Base-by-base conservation (phyloP, 495 filamentous ascomycete genomes). In the Aspergillus conjunctus region DNA sequence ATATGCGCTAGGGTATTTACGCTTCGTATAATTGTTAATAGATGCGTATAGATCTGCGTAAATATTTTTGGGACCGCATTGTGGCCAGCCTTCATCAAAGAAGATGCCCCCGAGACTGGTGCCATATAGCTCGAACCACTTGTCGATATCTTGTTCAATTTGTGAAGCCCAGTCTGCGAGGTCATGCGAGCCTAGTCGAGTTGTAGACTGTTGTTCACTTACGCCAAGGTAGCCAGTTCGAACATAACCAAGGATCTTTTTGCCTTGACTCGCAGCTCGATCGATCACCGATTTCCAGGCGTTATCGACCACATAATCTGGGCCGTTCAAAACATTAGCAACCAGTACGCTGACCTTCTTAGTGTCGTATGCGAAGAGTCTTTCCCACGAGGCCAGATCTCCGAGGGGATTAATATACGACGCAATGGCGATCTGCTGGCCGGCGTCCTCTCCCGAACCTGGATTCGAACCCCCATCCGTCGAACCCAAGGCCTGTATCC, bases 191-290 rank as follows among this genome's bases (percentile, higher is more conserved):
- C 66, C 66, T 0, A 69, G 58, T 17, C 66, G 61, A 1, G 66
- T 69, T 2, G 17, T 20, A 53, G 64, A 69, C 20, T 62, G 53
- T 20, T 69, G 63, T 0, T 34, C 0, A n/a, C 66, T 69, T 3
- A 62, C 52, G 7, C 66, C 66, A 11, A 69, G 59, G 12, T 69
- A 69, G n/a, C 66, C 66, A 0, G 66, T 66, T 21, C 66, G 55
- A 4, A 69, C 61, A 33, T 69, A 69, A 48, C 66, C 66, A 7
- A 69, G 61, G 7, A 69, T 45, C 4, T 17, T 59, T 55, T 69
- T 66, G 6, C 59, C 59, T 2, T 49, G 43, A 37, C 17, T 9
- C 2, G 52, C 56, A 50, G 53, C 67, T 30, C 49, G 67, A 2
- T 62, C 14, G 7, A 69, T 66, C 0, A 66, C 59, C 0, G 39